Conservation (phyloP, 2,329 filamentous ascomycete species). For the Verticillium tricorpus region DNA sequence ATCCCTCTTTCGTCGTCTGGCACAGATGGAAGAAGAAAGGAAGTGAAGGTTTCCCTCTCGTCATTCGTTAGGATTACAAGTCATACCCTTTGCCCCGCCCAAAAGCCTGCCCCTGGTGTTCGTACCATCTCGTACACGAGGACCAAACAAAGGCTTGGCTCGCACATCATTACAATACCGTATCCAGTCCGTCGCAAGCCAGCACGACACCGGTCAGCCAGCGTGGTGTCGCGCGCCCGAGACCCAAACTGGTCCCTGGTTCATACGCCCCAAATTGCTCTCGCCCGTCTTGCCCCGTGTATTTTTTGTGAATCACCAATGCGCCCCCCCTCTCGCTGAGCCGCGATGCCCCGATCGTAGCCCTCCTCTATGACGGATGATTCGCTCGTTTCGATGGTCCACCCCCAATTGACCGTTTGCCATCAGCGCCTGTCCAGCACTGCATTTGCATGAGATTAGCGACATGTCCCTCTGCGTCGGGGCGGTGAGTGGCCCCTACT, state of each 20-base stretch:
- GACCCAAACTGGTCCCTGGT: neutral
- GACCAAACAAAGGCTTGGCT: neutral
- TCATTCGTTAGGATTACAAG: neutral
- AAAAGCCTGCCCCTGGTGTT: neutral
- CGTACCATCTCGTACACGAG: neutral
- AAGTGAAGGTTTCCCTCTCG: neutral
- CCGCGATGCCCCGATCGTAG: neutral
- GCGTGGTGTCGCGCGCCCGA: neutral
- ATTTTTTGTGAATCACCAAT: neutral
- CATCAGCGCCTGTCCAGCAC: neutral
- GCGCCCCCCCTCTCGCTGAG: neutral
- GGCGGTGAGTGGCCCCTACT: neutral
- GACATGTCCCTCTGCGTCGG: neutral
- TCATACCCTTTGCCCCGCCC: neutral
- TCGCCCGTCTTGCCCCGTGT: neutral
- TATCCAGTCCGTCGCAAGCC: neutral
- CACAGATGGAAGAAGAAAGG: neutral
- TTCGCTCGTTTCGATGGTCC: neutral
- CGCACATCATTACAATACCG: neutral
- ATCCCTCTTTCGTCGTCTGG: neutral
- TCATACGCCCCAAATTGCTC: neutral
- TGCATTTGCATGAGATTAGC: constrained; percentile 1
- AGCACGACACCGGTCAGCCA: neutral
- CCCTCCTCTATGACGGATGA: neutral
- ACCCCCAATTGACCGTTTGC: neutral